Evolutionary conservation across 768 basidiomycete species (phyloP).

Genomic region (Lepiota venenata): DNA sequence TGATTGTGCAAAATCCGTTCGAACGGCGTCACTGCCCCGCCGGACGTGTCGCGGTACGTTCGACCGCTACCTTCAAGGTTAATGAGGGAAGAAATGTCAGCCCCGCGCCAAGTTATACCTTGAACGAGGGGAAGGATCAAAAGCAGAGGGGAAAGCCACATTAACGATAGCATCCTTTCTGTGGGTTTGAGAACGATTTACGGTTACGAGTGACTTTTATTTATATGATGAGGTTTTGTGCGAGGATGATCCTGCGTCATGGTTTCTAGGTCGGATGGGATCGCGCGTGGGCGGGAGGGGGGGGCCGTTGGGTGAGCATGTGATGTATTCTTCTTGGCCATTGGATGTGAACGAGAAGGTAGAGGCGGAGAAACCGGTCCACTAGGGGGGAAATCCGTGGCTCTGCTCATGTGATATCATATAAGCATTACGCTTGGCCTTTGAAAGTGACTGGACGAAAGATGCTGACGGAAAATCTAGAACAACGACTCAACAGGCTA

Average conservation of each 20-base stretch:
- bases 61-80: constrained; percentile 49
- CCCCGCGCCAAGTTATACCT: constrained; percentile 47
- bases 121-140: constrained; percentile 18
- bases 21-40: constrained; percentile 30
- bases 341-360: neutral
- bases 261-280: neutral
- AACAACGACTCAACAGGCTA: no score
- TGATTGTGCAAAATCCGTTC: constrained; percentile 52
- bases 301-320: neutral
- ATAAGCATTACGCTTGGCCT: no score
- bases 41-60: constrained; percentile 35
- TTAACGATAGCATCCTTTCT: neutral
- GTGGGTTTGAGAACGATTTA: no score
- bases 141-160: constrained; percentile 15
- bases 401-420: neutral
- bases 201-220: neutral
- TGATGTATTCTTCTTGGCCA: neutral
- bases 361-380: neutral
- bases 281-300: neutral
- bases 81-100: constrained; percentile 53
- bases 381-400: neutral
- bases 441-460: no score
- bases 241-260: constrained; percentile 9
- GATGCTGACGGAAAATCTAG: no score
- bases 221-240: constrained; percentile 4